Evolutionary conservation across 2,329 filamentous ascomycete species (phyloP).

Genomic region (Neocucurbitaria cava): DNA sequence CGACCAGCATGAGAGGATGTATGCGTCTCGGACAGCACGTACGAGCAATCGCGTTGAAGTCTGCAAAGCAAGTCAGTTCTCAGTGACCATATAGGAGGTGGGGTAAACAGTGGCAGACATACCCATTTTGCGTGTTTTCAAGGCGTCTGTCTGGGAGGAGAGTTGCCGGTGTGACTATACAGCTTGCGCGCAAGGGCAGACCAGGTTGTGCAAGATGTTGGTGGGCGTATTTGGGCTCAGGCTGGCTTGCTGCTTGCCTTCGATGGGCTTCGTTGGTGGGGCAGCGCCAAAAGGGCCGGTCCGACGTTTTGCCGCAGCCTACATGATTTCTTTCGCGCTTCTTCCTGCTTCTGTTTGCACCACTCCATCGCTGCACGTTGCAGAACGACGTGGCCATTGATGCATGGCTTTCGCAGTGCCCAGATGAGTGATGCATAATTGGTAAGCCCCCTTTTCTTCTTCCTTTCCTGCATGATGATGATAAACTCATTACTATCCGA

Average conservation of each 20-base stretch:
- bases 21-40: slow-evolving; percentile 7
- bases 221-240: slow-evolving; percentile 29
- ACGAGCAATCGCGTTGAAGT: slow-evolving; percentile 21
- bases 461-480: slow-evolving; percentile 34
- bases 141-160: neutral
- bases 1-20: too few relatives aligned
- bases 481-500: slow-evolving; percentile 46
- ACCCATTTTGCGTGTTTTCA: slow-evolving; percentile 15
- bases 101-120: slow-evolving; percentile 10
- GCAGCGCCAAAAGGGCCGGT: slow-evolving; percentile 27
- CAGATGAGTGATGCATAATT: neutral
- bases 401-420: neutral
- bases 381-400: neutral
- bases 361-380: slow-evolving; percentile 6
- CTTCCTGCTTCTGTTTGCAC: slow-evolving; percentile 3
- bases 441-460: slow-evolving; percentile 25
- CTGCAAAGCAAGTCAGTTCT: slow-evolving; percentile 8
- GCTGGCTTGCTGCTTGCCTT: slow-evolving; percentile 27
- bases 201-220: slow-evolving; percentile 11
- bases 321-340: slow-evolving; percentile 20
- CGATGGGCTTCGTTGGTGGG: slow-evolving; percentile 35
- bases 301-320: slow-evolving; percentile 24
- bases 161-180: neutral
- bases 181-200: slow-evolving; percentile 13
- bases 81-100: neutral